phyloP scores from a whole-genome alignment of 1,284 basidiomycete species.

The Cutaneotrichosporon dermatis region DNA sequence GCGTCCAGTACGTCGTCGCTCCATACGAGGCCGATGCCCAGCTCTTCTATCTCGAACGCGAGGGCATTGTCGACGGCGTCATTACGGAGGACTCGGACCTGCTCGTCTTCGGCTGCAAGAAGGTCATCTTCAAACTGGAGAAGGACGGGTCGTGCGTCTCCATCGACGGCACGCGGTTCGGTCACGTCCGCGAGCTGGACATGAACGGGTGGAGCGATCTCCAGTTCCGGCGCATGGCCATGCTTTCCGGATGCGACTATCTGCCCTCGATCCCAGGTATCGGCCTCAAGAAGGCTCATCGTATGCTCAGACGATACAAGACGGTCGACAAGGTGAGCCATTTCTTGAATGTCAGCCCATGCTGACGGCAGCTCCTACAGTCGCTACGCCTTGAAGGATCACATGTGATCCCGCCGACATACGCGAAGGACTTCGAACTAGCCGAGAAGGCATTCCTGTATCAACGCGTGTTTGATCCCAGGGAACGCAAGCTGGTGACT shows the following conservation, averaged over 20 bases:
- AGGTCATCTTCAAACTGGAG: slow-evolving; percentile 74
- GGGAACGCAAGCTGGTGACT: slow-evolving; percentile 61
- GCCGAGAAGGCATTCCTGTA: slow-evolving; percentile 93
- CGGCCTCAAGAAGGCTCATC: slow-evolving; percentile 92
- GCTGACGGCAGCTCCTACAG: slow-evolving; percentile 55
- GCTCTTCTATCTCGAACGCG: slow-evolving; percentile 82
- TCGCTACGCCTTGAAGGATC: slow-evolving; percentile 78
- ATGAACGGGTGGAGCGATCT: slow-evolving; percentile 82
- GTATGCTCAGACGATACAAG: slow-evolving; percentile 74
- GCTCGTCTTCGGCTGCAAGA: slow-evolving; percentile 90
- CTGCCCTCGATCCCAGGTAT: slow-evolving; percentile 92
- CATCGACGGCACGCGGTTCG: slow-evolving; percentile 74
- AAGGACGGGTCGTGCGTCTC: slow-evolving; percentile 69
- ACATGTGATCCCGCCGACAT: slow-evolving; percentile 70
- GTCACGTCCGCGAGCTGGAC: slow-evolving; percentile 66
- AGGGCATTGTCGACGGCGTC: slow-evolving; percentile 81
- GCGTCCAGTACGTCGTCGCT: slow-evolving; percentile 81
- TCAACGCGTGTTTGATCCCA: slow-evolving; percentile 87
- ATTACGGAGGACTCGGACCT: slow-evolving; percentile 98
- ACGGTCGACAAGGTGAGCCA: slow-evolving; percentile 69
- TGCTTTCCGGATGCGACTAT: slow-evolving; percentile 96
- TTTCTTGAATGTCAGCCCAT: no score
- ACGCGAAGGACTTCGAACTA: slow-evolving; percentile 61
- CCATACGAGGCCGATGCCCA: slow-evolving; percentile 99
- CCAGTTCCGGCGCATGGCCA: slow-evolving; percentile 92